Base-by-base conservation (phyloP, 306 rosid genomes). In the Begonia loranthoides region DNA sequence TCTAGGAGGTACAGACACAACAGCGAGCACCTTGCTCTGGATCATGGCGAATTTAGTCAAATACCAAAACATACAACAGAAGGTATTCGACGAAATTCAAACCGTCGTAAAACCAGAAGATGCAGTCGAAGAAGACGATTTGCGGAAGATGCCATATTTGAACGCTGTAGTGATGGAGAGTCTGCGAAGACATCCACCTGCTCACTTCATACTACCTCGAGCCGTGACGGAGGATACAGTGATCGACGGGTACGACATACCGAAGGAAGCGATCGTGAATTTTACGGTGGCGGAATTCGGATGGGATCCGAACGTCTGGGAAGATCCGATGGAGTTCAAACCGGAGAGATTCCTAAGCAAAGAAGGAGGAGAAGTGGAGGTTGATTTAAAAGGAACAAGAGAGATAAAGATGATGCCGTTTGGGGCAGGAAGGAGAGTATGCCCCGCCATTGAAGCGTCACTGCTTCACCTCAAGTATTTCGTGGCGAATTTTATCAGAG, bases 381-480 rank as follows among this genome's bases (percentile, higher is more conserved):
- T 74, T 74, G 85, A 78, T 57, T 3, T 78, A 34, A 78, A 69
- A 69, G 81, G 81, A 16, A 13, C 52, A 38, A 17, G 14, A 2
- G 81, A 65, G 66, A 74, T 78, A 51, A 78, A 71, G 51, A 78
- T 78, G 85, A 71, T 78, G 78, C 85, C 85, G 17, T 78, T 78
- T 62, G 81, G 85, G 22, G 81, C 76, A 1, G 85, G 85, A 1
- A 74, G 69, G 60, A 79, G 85, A 38, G 64, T 78, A 11, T 78
- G 85, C 13, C 85, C 81, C 0, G 81, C 76, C 12, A 67, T 71
- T 34, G 56, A 47, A 21, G 43, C 74, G 70, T 72, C 81, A 7
- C 2, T 44, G 4, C 76, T 78, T 71, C 81, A 74, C 52, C 54
- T 78, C 49, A 70, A 71, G 44, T 78, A 64, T 15, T 62, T 78